These are phyloP conservation scores for Auxenochlorella protothecoides DNA, from an alignment of 139 green algal genomes.

Conservation along the genomic window DNA sequence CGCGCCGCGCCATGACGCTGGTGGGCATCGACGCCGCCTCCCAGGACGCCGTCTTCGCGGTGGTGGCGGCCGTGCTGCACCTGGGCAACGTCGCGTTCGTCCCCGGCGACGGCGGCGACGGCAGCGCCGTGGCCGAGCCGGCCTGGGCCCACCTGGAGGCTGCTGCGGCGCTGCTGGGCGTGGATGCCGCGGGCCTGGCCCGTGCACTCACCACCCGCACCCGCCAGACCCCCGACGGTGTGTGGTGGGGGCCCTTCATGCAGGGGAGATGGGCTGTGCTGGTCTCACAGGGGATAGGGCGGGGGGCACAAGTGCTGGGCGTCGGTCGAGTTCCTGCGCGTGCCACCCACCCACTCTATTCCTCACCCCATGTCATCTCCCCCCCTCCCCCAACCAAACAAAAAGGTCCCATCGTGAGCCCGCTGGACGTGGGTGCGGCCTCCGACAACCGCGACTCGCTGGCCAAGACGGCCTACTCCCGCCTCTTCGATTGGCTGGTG, in stretches of 20 bases:
- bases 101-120: constrained; percentile 30
- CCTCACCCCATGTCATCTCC: no score
- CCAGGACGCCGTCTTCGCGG: constrained; percentile 70
- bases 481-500: constrained; percentile 97
- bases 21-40: constrained; percentile 80
- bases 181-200: constrained; percentile 54
- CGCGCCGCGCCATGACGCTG: constrained; percentile 79
- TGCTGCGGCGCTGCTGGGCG: constrained; percentile 65
- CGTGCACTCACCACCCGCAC: constrained; percentile 85
- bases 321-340: no score
- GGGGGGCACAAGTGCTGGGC: no score
- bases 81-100: constrained; percentile 86
- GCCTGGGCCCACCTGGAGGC: constrained; percentile 28
- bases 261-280: no score
- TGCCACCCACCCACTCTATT: no score
- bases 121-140: constrained; percentile 5
- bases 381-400: neutral
- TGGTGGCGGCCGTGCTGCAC: constrained; percentile 89
- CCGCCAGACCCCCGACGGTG: constrained; percentile 74
- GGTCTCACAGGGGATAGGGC: no score
- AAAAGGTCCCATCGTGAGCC: constrained; percentile 71
- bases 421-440: constrained; percentile 71
- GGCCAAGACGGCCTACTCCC: constrained; percentile 89
- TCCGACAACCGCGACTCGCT: constrained; percentile 84
- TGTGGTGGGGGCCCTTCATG: neutral